phyloP scores from a whole-genome alignment of 106 monocot species.

The Acorus calamus region DNA sequence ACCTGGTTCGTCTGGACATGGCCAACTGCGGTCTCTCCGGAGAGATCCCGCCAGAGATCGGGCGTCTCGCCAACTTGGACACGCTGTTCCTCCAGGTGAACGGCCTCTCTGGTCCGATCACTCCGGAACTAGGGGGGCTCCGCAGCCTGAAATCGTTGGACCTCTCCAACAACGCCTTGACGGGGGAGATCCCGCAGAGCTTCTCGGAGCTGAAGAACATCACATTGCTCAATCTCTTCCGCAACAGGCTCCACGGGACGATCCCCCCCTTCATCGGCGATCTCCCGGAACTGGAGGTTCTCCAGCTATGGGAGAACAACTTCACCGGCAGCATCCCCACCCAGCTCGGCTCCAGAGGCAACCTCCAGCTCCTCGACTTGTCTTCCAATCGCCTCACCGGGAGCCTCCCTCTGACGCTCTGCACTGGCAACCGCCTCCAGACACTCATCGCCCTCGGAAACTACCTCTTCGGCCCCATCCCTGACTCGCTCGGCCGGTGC shows the following conservation, averaged over 20 bases:
- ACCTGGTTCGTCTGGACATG: constrained; percentile 62
- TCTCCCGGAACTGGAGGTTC: constrained; percentile 31
- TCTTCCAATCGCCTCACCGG: constrained; percentile 55
- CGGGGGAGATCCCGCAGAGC: constrained; percentile 41
- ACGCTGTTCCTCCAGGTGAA: constrained; percentile 82
- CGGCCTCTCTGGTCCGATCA: constrained; percentile 38
- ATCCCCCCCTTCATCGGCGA: constrained; percentile 50
- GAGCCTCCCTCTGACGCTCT: constrained; percentile 37
- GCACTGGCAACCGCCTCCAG: constrained; percentile 38
- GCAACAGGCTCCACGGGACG: constrained; percentile 42
- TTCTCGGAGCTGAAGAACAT: constrained; percentile 40
- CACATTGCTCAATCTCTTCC: constrained; percentile 48
- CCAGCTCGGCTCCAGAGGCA: constrained; percentile 36
- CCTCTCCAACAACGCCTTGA: constrained; percentile 61
- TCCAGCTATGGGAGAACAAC: constrained; percentile 67
- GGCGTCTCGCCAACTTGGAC: constrained; percentile 48
- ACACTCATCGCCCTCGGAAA: constrained; percentile 65
- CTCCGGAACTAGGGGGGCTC: constrained; percentile 50
- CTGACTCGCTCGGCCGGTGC: constrained; percentile 50
- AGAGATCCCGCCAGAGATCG: constrained; percentile 57
- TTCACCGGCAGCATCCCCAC: constrained; percentile 51
- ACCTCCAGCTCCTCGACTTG: constrained; percentile 43
- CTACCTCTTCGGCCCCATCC: constrained; percentile 62
- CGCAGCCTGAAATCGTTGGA: constrained; percentile 64
- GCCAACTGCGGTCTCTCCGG: constrained; percentile 72